phyloP scores from a whole-genome alignment of 495 filamentous ascomycete genomes.

The Tuber brumale region DNA sequence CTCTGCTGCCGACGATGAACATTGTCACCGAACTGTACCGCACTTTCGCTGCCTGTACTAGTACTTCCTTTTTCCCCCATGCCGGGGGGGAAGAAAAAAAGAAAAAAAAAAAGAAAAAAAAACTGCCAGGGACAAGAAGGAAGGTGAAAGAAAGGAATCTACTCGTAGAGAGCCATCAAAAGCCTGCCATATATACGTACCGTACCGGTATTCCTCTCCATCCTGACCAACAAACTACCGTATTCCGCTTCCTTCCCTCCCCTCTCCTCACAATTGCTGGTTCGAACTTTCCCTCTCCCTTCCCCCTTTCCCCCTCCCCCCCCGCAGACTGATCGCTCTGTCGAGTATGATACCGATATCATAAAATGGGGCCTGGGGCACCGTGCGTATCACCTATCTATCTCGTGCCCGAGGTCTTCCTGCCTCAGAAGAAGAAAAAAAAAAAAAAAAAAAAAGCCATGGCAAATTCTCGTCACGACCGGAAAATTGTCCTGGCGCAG shows the following conservation, averaged over 20 bases:
- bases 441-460: not conserved
- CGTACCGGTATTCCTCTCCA: not conserved
- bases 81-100: not conserved
- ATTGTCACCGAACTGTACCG: too few species aligned
- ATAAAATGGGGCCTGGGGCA: not conserved
- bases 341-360: not conserved
- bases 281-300: not conserved
- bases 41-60: not conserved
- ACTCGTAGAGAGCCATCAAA: not conserved
- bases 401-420: not conserved
- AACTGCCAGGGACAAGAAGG: constrained; percentile 1
- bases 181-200: not conserved
- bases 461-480: not conserved
- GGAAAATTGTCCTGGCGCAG: not conserved
- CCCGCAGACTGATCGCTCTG: not conserved
- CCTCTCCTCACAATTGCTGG: too few species aligned
- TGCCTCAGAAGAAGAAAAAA: not conserved
- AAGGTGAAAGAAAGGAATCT: not conserved
- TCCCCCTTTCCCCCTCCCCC: not conserved
- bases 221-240: not conserved
- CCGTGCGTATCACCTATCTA: constrained; percentile 4
- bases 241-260: not conserved
- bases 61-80: not conserved
- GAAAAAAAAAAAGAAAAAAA: not conserved
- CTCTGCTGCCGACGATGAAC: too few species aligned